Percentiles rank a stretch among this genome's conserved stretches.
These are phyloP conservation scores for Blastobotrys muscicola DNA, from an alignment of 805 yeast genomes.

Conservation along the genomic window DNA sequence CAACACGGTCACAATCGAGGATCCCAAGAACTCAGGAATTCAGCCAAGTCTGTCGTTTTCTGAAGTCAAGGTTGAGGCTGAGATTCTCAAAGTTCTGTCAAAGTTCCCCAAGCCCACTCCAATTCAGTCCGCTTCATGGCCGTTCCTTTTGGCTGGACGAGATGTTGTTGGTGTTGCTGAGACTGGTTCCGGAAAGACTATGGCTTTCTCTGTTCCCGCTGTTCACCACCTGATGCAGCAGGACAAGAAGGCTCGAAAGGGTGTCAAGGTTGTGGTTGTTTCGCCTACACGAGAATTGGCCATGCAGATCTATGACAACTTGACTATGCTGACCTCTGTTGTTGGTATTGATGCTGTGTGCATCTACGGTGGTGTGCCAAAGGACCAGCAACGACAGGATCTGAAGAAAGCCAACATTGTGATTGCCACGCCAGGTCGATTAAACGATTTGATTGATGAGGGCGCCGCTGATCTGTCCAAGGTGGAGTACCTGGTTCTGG, in stretches of 20 bases:
- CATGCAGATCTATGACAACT: conserved; percentile 81
- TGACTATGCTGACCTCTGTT: conserved; percentile 51
- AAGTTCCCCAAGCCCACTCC: conserved; percentile 90
- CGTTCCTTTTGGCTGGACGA: conserved; percentile 62
- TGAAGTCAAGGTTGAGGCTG: conserved; percentile 46
- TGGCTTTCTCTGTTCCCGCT: conserved; percentile 98
- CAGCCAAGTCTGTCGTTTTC: conserved; percentile 65
- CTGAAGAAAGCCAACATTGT: conserved; percentile 57
- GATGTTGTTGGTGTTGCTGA: conserved; percentile 97
- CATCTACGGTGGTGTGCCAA: conserved; percentile 95
- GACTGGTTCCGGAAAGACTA: conserved; percentile 96
- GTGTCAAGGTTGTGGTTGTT: conserved; percentile 69
- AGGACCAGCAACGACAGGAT: conserved; percentile 75
- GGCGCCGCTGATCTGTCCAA: conserved; percentile 63
- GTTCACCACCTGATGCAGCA: conserved; percentile 52
- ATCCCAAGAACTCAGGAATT: conserved; percentile 41
- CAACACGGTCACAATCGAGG: conserved; percentile 76
- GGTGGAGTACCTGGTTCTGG: conserved; percentile 76
- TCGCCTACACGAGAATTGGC: conserved; percentile 98
- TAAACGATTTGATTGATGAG: conserved; percentile 82
- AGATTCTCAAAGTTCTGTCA: conserved; percentile 50
- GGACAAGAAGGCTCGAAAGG: conserved; percentile 27
- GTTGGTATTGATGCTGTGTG: conserved; percentile 66
- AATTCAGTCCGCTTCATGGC: conserved; percentile 93
- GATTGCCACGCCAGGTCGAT: conserved; percentile 97